Evolutionary conservation across 306 rosid species (phyloP).

Genomic region (Rubus idaeus): DNA sequence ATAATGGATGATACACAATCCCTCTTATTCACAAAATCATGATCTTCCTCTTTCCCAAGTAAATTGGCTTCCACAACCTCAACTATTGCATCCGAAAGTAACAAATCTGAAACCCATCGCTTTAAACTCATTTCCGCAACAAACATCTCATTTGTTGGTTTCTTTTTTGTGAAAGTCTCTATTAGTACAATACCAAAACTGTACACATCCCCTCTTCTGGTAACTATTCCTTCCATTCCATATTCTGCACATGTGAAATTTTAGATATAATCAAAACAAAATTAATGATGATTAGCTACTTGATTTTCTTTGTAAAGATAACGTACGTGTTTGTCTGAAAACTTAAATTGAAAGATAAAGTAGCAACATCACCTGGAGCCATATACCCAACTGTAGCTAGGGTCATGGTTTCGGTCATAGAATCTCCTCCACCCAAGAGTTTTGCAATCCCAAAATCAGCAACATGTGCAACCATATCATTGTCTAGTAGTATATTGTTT

Average conservation of each 20-base stretch:
- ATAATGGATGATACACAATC: constrained; percentile 10
- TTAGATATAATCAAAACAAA: not conserved
- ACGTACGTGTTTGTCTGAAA: not conserved
- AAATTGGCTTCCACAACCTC: constrained; percentile 15
- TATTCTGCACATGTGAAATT: constrained; percentile 10
- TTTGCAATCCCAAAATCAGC: constrained; percentile 41
- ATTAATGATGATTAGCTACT: not conserved
- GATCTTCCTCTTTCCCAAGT: not conserved
- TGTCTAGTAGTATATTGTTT: constrained; percentile 37
- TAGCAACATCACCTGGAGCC: constrained; percentile 37
- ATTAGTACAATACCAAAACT: constrained; percentile 39
- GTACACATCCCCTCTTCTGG: constrained; percentile 38
- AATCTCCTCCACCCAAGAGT: constrained; percentile 35
- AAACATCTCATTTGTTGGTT: constrained; percentile 40
- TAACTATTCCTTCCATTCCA: constrained; percentile 37
- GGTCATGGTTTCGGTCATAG: constrained; percentile 24
- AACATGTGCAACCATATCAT: constrained; percentile 41
- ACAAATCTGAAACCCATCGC: constrained; percentile 22
- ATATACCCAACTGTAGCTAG: constrained; percentile 46
- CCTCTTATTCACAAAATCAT: not conserved
- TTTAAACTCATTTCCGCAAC: constrained; percentile 8
- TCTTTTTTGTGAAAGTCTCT: constrained; percentile 45
- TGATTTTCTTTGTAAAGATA: no score
- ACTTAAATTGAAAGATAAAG: not conserved
- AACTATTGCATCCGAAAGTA: not conserved